These are phyloP conservation scores for Ophiocordyceps sinensis DNA, from an alignment of 2,329 filamentous ascomycete genomes.

Conservation along the genomic window DNA sequence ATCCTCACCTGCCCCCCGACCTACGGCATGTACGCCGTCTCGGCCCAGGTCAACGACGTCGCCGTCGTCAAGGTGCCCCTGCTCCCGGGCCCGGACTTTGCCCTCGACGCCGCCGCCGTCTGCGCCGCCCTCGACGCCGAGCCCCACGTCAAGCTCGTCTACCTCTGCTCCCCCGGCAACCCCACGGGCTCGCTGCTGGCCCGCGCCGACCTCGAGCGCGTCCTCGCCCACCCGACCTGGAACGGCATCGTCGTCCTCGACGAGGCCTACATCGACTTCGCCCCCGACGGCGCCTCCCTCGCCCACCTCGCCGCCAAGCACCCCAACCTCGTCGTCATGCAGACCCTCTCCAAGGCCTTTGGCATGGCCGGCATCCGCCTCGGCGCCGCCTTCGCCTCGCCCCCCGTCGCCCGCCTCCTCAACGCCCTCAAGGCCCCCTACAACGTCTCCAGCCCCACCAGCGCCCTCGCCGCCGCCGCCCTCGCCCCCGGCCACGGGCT, in stretches of 20 bases:
- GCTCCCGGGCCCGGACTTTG: conserved; percentile 55
- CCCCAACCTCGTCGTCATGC: conserved; percentile 94
- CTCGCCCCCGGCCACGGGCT: conserved; percentile 49
- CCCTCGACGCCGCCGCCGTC: conserved; percentile 57
- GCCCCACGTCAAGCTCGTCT: conserved; percentile 67
- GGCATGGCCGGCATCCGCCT: conserved; percentile 87
- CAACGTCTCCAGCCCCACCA: conserved; percentile 83
- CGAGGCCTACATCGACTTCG: conserved; percentile 93
- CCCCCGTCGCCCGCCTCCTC: conserved; percentile 61
- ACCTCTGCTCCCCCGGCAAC: conserved; percentile 91
- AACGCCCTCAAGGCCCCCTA: conserved; percentile 95
- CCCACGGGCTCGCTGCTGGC: conserved; percentile 69
- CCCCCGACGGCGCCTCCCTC: conserved; percentile 58
- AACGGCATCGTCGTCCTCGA: conserved; percentile 90
- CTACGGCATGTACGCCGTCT: conserved; percentile 97
- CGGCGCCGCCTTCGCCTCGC: conserved; percentile 68
- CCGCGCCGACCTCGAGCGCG: conserved; percentile 56
- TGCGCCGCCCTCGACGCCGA: conserved; percentile 44
- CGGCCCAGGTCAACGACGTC: conserved; percentile 87
- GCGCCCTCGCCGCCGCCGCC: conserved; percentile 62
- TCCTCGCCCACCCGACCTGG: conserved; percentile 82
- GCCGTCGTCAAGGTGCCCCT: conserved; percentile 76
- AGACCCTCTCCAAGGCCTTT: conserved; percentile 96
- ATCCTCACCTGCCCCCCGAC: conserved; percentile 93
- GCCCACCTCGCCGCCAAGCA: conserved; percentile 86